Evolutionary conservation across 176 grass and related monocot species (phyloP), one percentile per base, ranked within the genome.

Genomic region (Elymus sibiricus): DNA sequence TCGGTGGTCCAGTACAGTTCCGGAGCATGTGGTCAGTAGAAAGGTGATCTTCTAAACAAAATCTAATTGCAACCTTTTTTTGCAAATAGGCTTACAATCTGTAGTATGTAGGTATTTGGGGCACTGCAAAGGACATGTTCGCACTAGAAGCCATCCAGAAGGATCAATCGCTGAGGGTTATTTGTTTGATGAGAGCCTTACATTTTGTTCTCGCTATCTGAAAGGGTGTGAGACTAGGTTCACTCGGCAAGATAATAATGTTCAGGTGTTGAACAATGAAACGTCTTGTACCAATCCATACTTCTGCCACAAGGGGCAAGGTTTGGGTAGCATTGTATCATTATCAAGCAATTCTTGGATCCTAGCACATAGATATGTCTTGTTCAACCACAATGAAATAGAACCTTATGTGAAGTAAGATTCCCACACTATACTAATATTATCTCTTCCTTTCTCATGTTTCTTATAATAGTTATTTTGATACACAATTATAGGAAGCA

Each of bases 321-420:
- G 11, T 44, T 73, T 44, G 44, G 17, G 43, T 76, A 53, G 24
- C 25, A 76, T 15, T 4, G 9, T 31, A 76, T 34, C 47, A 2
- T 56, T 77, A 53, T 47, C 55, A 7, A 2, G 34, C 9, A 77
- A 77, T 9, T 34, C 27, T 12, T 77, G 27, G 74, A 15, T 34
- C 1, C 46, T 56, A 77, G 46, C 74, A 21, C 26, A 76, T 76
- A 53, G 43, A 76, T 76, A 76, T 76, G 44, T 76, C 7, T 53
- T 76, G 26, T 76, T 32, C 44, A 76, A 76, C 26, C 32, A 76
- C 19, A 47, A 56, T 31, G 2, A 22, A 5, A 76, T 56, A 9
- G 74, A 76, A 76, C 74, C 44, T 5, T 76, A 76, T 47, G 11
- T 55, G 17, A 76, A 22, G 74, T 80, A 80, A 66, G 78, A 0